Evolutionary conservation across 2,329 filamentous ascomycete species (phyloP).

Genomic region (Trichoderma sp.): DNA sequence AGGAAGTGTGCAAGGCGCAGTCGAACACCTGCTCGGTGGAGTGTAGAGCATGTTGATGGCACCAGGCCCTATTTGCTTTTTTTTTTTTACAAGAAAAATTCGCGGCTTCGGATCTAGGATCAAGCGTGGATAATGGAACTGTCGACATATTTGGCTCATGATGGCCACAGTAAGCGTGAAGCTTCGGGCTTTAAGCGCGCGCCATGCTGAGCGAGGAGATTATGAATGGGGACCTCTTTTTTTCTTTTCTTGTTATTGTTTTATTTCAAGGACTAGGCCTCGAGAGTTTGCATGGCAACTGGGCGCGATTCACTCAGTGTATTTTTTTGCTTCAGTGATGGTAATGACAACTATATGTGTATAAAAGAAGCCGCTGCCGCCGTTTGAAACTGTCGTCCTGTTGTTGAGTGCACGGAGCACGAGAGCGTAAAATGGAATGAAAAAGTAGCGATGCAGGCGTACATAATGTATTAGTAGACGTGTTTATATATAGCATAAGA

Average conservation of each 20-base stretch:
- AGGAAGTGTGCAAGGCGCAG: constrained; percentile 88
- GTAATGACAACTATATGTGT: constrained; percentile 5
- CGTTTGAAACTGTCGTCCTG: background rate
- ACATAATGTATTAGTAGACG: background rate
- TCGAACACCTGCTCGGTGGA: constrained; percentile 66
- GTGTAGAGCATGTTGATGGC: constrained; percentile 16
- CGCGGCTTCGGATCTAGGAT: background rate
- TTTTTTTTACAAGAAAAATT: background rate
- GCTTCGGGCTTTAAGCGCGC: background rate
- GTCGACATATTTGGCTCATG: background rate
- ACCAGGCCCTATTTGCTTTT: background rate
- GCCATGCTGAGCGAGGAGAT: background rate
- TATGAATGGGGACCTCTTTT: background rate
- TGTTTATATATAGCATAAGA: background rate
- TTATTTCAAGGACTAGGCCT: background rate
- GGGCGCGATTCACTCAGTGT: constrained; percentile 16
- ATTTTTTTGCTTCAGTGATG: constrained; percentile 2
- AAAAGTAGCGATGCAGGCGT: background rate
- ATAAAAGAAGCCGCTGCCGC: background rate
- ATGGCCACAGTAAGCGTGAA: background rate
- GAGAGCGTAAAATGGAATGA: background rate
- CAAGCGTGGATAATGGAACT: background rate
- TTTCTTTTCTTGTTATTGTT: background rate
- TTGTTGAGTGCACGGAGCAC: background rate
- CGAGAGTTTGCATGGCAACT: constrained; percentile 13